Percentiles rank a stretch among this genome's conserved stretches.
Evolutionary conservation across 1,139 yeast species (phyloP).

Genomic region (Yueomyces sp.): DNA sequence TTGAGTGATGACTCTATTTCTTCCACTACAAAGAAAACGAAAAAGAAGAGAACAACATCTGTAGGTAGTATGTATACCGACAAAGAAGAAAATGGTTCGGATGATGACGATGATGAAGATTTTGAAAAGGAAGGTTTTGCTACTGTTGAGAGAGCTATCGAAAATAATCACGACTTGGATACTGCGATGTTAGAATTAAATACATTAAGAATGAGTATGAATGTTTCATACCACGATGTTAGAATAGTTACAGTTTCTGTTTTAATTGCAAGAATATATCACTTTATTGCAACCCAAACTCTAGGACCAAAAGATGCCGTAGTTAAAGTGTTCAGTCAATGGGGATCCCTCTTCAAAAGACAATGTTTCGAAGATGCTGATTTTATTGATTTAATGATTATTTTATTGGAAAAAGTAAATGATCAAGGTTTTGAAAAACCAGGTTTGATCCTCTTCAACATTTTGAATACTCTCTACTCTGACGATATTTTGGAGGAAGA

Average conservation of each 20-base stretch:
- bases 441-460: constrained; percentile 35
- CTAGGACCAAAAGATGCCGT: constrained; percentile 66
- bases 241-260: constrained; percentile 72
- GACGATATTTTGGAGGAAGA: constrained; percentile 75
- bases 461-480: constrained; percentile 63
- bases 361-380: constrained; percentile 76
- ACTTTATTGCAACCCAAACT: constrained; percentile 65
- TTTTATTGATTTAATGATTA: constrained; percentile 57
- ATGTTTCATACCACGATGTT: constrained; percentile 87
- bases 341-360: constrained; percentile 71
- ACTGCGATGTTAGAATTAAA: constrained; percentile 86
- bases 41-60: constrained; percentile 35
- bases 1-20: constrained; percentile 74
- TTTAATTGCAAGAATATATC: constrained; percentile 51
- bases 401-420: constrained; percentile 29
- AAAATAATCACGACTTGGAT: constrained; percentile 83
- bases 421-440: constrained; percentile 20
- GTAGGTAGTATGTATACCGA: constrained; percentile 30
- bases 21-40: constrained; percentile 36
- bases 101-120: constrained; percentile 67
- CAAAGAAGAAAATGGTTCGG: constrained; percentile 20
- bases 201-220: constrained; percentile 94
- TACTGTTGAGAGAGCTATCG: constrained; percentile 86
- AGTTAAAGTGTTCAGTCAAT: constrained; percentile 56
- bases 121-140: constrained; percentile 83